Conservation (phyloP, 768 basidiomycete genomes). For the Suillus subluteus region DNA sequence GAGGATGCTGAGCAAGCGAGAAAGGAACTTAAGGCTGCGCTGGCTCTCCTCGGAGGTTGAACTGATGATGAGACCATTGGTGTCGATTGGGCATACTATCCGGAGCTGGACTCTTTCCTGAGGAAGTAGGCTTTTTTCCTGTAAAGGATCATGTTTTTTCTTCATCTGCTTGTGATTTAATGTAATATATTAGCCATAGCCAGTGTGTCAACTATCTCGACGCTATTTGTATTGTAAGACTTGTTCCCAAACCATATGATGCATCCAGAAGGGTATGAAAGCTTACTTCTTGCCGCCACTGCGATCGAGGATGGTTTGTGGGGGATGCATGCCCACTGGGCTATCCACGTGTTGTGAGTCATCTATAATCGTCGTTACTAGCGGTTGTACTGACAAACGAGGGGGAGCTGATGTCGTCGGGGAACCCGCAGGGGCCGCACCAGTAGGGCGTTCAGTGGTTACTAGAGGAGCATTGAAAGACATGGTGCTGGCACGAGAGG, state of each 20-base stretch:
- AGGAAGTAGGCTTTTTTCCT: not conserved
- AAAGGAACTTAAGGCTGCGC: slow-evolving; percentile 78
- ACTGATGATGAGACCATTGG: slow-evolving; percentile 9
- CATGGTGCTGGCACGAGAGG: slow-evolving; percentile 35
- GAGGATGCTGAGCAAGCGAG: slow-evolving; percentile 89
- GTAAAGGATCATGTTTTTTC: not conserved
- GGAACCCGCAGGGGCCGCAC: not conserved
- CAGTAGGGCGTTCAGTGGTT: not conserved
- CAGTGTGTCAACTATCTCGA: not conserved
- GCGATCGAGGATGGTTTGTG: slow-evolving; percentile 13
- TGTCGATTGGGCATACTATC: not conserved
- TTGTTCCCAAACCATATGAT: slow-evolving; percentile 4
- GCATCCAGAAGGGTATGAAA: not conserved
- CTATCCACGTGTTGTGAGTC: slow-evolving; percentile 33
- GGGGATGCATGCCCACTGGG: slow-evolving; percentile 29
- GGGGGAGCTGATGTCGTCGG: slow-evolving; percentile 5
- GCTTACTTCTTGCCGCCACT: not conserved
- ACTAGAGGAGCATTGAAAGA: slow-evolving; percentile 22
- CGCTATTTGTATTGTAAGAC: not conserved
- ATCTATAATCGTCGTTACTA: slow-evolving; percentile 25
- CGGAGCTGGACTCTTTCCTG: not conserved
- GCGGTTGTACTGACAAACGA: slow-evolving; percentile 4
- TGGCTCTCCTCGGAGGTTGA: slow-evolving; percentile 65
- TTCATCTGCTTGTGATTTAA: slow-evolving; percentile 2
- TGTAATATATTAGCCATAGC: not conserved